Evolutionary conservation across 2,329 filamentous ascomycete genomes (phyloP).

Genomic region (Beauveria medogensis): DNA sequence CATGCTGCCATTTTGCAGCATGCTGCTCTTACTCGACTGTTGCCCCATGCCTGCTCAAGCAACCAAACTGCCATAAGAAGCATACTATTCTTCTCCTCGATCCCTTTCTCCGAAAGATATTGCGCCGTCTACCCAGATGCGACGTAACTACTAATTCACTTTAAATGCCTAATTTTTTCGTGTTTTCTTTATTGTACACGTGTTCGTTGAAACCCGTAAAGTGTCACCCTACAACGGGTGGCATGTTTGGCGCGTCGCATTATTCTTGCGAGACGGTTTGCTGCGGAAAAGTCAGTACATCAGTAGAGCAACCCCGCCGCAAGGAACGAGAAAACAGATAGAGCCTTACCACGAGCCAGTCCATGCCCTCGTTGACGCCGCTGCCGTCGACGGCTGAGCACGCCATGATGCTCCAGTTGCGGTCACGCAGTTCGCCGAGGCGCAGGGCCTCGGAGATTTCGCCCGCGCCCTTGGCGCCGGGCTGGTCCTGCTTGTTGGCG

Average conservation of each 20-base stretch:
- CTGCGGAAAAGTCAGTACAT: constrained; percentile 15
- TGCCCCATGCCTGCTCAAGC: not conserved
- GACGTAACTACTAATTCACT: constrained; percentile 15
- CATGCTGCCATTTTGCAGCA: no score
- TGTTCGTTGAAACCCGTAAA: not conserved
- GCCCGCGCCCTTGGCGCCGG: constrained; percentile 89
- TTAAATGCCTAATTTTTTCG: not conserved
- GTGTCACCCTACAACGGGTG: not conserved
- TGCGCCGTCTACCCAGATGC: constrained; percentile 21
- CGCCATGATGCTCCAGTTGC: constrained; percentile 98
- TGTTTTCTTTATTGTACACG: not conserved
- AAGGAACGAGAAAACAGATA: not conserved
- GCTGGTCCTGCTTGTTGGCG: constrained; percentile 98
- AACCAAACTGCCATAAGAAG: no score
- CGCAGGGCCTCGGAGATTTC: constrained; percentile 93
- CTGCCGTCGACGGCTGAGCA: constrained; percentile 94
- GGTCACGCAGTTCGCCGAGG: constrained; percentile 82
- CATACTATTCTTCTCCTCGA: not conserved
- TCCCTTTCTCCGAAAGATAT: not conserved
- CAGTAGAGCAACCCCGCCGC: not conserved
- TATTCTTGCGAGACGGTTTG: constrained; percentile 24
- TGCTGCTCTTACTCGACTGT: not conserved
- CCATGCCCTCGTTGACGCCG: constrained; percentile 95
- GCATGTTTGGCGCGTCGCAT: not conserved
- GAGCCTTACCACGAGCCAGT: constrained; percentile 83